Conservation (phyloP, 2,329 filamentous ascomycete genomes). For the Trichoderma brevicompactum region DNA sequence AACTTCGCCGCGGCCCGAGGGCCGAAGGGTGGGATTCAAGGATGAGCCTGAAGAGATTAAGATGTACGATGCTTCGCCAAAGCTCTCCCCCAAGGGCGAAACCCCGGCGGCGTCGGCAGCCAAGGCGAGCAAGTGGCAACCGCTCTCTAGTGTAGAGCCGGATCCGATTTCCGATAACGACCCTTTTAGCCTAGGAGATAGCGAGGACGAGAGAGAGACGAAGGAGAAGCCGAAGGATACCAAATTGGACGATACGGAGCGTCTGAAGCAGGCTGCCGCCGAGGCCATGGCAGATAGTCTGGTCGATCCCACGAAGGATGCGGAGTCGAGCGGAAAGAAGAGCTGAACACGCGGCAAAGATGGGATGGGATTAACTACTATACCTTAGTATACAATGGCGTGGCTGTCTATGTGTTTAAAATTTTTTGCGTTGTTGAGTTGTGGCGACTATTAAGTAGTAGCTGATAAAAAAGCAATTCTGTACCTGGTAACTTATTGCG, state of each 20-base stretch:
- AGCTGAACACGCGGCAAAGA: conserved; percentile 33
- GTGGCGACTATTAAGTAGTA: neutral
- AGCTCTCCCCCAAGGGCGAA: conserved; percentile 56
- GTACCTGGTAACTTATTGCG: neutral
- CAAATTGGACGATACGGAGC: conserved; percentile 63
- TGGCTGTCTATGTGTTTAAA: conserved; percentile 11
- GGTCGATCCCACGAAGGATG: conserved; percentile 47
- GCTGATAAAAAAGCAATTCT: neutral
- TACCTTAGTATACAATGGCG: conserved; percentile 18
- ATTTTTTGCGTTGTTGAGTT: neutral
- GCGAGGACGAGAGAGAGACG: conserved; percentile 81
- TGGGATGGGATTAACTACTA: neutral
- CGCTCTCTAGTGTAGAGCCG: conserved; percentile 79
- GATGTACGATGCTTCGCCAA: conserved; percentile 70
- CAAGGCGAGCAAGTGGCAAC: conserved; percentile 96
- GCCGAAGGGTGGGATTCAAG: conserved; percentile 61
- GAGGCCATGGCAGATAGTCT: conserved; percentile 63
- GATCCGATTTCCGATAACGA: conserved; percentile 88
- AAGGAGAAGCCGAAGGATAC: conserved; percentile 57
- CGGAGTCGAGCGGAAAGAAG: conserved; percentile 42
- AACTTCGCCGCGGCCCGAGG: conserved; percentile 56
- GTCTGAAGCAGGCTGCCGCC: conserved; percentile 67
- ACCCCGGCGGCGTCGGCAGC: conserved; percentile 52
- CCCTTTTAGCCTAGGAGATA: conserved; percentile 94
- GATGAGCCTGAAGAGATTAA: conserved; percentile 76